Evolutionary conservation across 1,139 yeast species (phyloP).

Genomic region (Debaryomycetaceae sp.): DNA sequence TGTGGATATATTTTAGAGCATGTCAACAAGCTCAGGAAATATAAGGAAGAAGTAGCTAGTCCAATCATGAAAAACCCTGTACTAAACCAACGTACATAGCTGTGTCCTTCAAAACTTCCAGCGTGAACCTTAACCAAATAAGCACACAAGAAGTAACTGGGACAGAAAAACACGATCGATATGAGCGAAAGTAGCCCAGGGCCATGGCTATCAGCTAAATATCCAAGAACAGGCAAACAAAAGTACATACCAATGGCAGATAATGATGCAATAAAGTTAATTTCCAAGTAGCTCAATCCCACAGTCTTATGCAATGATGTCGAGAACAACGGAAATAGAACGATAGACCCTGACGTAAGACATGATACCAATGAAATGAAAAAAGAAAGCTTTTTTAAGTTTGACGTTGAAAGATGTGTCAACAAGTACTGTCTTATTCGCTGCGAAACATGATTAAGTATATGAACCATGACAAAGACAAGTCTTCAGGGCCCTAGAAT

Average conservation of each 20-base stretch:
- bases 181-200: slow-evolving; percentile 69
- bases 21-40: slow-evolving; percentile 72
- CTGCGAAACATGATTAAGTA: slow-evolving; percentile 3
- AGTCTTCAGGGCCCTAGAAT: background rate
- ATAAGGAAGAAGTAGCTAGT: slow-evolving; percentile 75
- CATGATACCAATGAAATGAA: slow-evolving; percentile 50
- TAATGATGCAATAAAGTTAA: slow-evolving; percentile 73
- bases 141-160: slow-evolving; percentile 59
- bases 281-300: slow-evolving; percentile 64
- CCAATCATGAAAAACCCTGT: slow-evolving; percentile 58
- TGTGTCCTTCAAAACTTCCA: background rate
- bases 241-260: slow-evolving; percentile 82
- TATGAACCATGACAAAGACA: slow-evolving; percentile 1
- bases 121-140: slow-evolving; percentile 8
- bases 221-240: slow-evolving; percentile 80
- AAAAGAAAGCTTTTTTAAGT: slow-evolving; percentile 37
- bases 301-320: slow-evolving; percentile 59
- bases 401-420: slow-evolving; percentile 19
- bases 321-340: slow-evolving; percentile 76
- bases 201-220: slow-evolving; percentile 80
- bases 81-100: slow-evolving; percentile 23
- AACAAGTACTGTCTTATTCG: slow-evolving; percentile 13
- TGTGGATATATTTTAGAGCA: slow-evolving; percentile 82
- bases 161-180: slow-evolving; percentile 63
- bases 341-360: slow-evolving; percentile 75